Conservation (phyloP, 192 early-diverging fungal species). For the Chytriomyces sp. region DNA sequence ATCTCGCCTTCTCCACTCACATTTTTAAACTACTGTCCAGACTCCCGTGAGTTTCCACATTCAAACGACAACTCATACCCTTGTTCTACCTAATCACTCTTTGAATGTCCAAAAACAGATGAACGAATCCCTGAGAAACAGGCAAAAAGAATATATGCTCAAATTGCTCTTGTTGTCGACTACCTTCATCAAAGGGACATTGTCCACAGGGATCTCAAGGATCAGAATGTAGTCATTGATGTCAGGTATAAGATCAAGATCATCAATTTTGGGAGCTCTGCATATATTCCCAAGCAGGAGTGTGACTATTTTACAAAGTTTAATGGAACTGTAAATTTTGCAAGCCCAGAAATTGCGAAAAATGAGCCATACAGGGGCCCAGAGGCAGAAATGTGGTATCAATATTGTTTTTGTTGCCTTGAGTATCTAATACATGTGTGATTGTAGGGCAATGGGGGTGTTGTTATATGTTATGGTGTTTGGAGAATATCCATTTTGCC, state of each 20-base stretch:
- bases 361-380: conserved; percentile 45
- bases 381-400: conserved; percentile 56
- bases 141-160: conserved; percentile 43
- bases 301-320: conserved; percentile 49
- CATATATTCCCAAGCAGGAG: conserved; percentile 35
- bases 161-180: conserved; percentile 50
- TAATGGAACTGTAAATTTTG: conserved; percentile 56
- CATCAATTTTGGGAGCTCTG: conserved; percentile 53
- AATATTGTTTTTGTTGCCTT: too few relatives aligned
- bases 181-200: too few relatives aligned
- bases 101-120: conserved; percentile 24
- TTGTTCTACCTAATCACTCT: not conserved
- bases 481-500: conserved; percentile 54
- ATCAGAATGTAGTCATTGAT: conserved; percentile 52
- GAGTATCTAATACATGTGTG: too few relatives aligned
- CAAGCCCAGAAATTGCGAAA: conserved; percentile 48
- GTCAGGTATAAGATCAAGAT: conserved; percentile 46
- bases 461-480: conserved; percentile 52
- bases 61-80: not conserved
- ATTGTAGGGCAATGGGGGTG: conserved; percentile 54
- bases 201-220: too few relatives aligned
- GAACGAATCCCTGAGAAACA: conserved; percentile 34
- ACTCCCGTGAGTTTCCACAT: not conserved
- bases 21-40: too few relatives aligned
- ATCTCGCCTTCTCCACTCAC: too few relatives aligned